These are phyloP conservation scores for Tulasnella sp. DNA, from an alignment of 768 basidiomycete genomes.

Conservation along the genomic window DNA sequence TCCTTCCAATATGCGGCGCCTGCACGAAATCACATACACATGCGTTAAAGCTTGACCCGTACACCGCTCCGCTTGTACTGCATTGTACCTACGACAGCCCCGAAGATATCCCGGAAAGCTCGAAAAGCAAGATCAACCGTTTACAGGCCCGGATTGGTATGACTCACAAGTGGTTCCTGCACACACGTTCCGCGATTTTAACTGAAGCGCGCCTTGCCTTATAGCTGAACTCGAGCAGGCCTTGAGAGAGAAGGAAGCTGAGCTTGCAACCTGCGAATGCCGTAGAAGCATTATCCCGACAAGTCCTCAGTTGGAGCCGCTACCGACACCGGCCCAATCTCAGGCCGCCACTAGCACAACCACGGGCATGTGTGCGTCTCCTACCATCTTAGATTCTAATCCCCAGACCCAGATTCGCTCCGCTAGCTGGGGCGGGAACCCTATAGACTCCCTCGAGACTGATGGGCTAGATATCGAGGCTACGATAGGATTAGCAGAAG, in stretches of 20 bases:
- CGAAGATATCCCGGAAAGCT: background rate
- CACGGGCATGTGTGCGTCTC: no score
- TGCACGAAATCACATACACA: constrained; percentile 7
- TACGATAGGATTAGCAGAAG: no score
- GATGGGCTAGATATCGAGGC: no score
- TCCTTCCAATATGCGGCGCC: background rate
- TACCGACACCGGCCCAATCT: no score
- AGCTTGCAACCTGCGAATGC: background rate
- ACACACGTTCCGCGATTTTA: background rate
- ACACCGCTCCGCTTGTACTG: background rate
- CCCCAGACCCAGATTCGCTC: no score
- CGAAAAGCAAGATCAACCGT: background rate
- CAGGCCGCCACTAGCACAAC: no score
- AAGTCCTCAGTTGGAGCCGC: no score
- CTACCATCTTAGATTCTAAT: no score
- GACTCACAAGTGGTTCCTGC: background rate
- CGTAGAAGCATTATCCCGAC: no score
- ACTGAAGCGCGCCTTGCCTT: background rate
- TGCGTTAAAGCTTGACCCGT: background rate
- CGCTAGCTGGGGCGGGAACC: no score
- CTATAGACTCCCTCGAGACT: no score
- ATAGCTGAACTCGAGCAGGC: background rate
- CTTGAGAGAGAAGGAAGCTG: background rate
- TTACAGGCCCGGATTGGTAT: constrained; percentile 2
- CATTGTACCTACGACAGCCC: background rate